Percentiles rank a stretch among this genome's conserved stretches.
phyloP scores from a whole-genome alignment of 73 alveolate species.

The Halteria grandinella region DNA sequence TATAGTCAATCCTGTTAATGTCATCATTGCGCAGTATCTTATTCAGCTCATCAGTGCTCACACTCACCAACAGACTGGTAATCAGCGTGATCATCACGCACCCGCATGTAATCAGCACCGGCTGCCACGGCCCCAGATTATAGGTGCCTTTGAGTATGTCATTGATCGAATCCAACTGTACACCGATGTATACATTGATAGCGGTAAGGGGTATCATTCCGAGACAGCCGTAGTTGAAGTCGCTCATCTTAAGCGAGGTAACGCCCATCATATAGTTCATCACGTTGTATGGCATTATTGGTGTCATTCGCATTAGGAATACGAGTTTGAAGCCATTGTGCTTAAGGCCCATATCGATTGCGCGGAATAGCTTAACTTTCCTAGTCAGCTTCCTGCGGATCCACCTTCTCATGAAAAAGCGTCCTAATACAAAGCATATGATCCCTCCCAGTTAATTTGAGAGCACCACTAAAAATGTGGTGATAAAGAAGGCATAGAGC shows the following conservation, averaged over 20 bases:
- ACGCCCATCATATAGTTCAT: slow-evolving; percentile 24
- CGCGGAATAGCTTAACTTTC: slow-evolving; percentile 8
- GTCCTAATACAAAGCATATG: slow-evolving; percentile 25
- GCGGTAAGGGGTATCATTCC: slow-evolving; percentile 32
- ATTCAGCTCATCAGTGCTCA: not conserved
- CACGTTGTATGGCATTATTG: slow-evolving; percentile 26
- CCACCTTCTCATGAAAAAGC: not conserved
- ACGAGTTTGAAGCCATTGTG: slow-evolving; percentile 24
- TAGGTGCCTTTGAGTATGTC: slow-evolving; percentile 5
- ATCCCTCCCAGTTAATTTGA: slow-evolving; percentile 24
- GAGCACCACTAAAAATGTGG: slow-evolving; percentile 4
- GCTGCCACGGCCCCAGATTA: slow-evolving; percentile 29
- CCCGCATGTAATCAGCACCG: slow-evolving; percentile 15
- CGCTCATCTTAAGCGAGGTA: slow-evolving; percentile 22
- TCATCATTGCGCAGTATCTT: slow-evolving; percentile 5
- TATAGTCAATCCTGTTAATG: no score
- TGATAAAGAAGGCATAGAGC: not conserved
- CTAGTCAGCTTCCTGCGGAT: slow-evolving; percentile 5
- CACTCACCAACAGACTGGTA: not conserved
- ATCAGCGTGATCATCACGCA: not conserved
- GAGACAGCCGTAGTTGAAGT: slow-evolving; percentile 1
- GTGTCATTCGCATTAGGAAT: slow-evolving; percentile 14
- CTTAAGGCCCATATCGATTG: slow-evolving; percentile 19
- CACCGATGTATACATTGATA: slow-evolving; percentile 15
- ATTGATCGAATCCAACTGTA: not conserved